Evolutionary conservation across 2,329 filamentous ascomycete genomes (phyloP).

Genomic region (Alternaria sp.): DNA sequence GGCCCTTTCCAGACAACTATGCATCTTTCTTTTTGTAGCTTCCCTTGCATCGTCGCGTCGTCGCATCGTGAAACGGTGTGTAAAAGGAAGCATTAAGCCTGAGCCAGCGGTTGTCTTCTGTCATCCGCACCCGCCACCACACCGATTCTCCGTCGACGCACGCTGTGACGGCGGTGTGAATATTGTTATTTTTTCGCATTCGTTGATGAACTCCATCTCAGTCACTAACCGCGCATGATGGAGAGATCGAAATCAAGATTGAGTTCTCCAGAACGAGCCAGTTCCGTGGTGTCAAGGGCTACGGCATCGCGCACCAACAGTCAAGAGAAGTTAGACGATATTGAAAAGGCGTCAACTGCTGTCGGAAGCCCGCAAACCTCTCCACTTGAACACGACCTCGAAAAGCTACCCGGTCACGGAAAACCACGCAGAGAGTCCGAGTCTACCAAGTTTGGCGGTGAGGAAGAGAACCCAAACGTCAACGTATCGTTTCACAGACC

Average conservation of each 20-base stretch:
- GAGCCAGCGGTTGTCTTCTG: constrained; percentile 2
- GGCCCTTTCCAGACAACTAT: constrained; percentile 1
- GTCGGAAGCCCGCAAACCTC: constrained; percentile 35
- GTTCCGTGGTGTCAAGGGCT: constrained; percentile 34
- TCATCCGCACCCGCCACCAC: constrained; percentile 10
- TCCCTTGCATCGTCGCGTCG: neutral
- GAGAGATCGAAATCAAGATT: constrained; percentile 31
- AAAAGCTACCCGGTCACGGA: constrained; percentile 38
- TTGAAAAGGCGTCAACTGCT: constrained; percentile 40
- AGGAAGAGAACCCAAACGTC: constrained; percentile 53
- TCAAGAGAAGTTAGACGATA: constrained; percentile 38
- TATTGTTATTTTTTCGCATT: constrained; percentile 4
- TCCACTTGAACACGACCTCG: constrained; percentile 39
- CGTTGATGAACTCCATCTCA: neutral
- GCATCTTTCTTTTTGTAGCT: neutral
- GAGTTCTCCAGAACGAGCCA: constrained; percentile 36
- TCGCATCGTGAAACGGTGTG: neutral
- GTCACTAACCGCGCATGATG: constrained; percentile 26
- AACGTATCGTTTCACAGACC: constrained; percentile 52
- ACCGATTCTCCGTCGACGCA: neutral
- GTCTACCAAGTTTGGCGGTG: constrained; percentile 51
- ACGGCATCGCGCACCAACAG: constrained; percentile 40
- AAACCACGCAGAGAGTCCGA: constrained; percentile 42
- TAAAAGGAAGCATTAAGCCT: neutral
- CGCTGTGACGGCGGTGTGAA: constrained; percentile 15